These are phyloP conservation scores for Saccharomycopsis malanga DNA, from an alignment of 805 yeast genomes.

Conservation along the genomic window DNA sequence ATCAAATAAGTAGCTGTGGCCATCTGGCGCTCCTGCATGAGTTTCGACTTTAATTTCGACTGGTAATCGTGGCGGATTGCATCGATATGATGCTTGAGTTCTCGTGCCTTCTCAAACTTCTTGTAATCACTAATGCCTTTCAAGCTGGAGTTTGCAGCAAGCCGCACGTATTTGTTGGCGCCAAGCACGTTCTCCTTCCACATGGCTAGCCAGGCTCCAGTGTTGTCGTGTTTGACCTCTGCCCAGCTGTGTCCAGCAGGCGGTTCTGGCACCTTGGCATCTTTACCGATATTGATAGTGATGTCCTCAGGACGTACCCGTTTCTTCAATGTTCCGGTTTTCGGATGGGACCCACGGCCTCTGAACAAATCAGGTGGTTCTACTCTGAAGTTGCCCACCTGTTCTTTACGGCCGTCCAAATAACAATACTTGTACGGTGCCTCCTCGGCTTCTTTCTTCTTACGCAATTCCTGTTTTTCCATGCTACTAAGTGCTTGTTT, in stretches of 20 bases:
- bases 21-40: conserved; percentile 83
- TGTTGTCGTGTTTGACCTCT: conserved; percentile 77
- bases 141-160: conserved; percentile 84
- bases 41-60: conserved; percentile 56
- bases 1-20: conserved; percentile 92
- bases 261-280: conserved; percentile 66
- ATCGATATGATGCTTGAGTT: conserved; percentile 66
- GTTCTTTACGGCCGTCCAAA: conserved; percentile 82
- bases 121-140: conserved; percentile 88
- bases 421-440: conserved; percentile 76
- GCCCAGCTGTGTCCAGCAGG: conserved; percentile 92
- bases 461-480: conserved; percentile 69
- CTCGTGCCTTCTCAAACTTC: conserved; percentile 90
- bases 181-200: conserved; percentile 92
- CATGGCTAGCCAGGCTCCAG: conserved; percentile 94
- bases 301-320: conserved; percentile 88
- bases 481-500: conserved; percentile 61
- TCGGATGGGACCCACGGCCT: conserved; percentile 97
- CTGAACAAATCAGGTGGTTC: conserved; percentile 96
- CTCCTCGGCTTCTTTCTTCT: conserved; percentile 67
- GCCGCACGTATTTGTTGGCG: conserved; percentile 77
- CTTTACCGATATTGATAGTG: conserved; percentile 71
- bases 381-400: conserved; percentile 86
- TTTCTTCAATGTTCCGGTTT: conserved; percentile 83
- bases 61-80: conserved; percentile 70